Base-by-base conservation (phyloP, 2,329 filamentous ascomycete genomes). In the Aspergillus udagawae region DNA sequence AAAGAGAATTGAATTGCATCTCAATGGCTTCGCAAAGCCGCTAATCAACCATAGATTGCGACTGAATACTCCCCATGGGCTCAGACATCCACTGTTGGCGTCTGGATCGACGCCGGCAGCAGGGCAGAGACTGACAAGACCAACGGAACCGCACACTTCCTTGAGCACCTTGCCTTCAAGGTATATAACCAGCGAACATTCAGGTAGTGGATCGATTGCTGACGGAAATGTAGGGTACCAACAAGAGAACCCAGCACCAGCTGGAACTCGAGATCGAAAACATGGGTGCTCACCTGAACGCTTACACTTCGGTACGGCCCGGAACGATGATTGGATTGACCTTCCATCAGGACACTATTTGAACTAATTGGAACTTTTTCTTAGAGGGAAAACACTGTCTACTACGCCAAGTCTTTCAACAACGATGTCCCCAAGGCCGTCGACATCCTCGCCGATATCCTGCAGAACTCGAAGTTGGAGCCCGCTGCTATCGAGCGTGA, bases 91-190 rank as follows among this genome's bases (percentile, higher is more conserved):
- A 97, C 93, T 55, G 92, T 97, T 72, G 94, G 94, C 77, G 91
- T 99, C 67, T 99, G 94, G 92, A 99, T 99, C 78, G 95, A 99
- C 81, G 93, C 95, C 77, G 94, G 94, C 76, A 97, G 92, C 79
- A 86, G 94, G 79, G 92, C 94, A 77, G 94, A 99, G 85, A 99
- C 94, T 70, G 88, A 94, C 81, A 92, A 92, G 86, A 97, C 91
- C 75, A 99, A 97, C 83, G 94, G 94, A 80, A 99, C 94, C 71
- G 94, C 94, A 74, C 94, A 99, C 83, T 99, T 99, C 85, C 87
- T 99, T 71, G 94, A 99, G 85, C 94, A 99, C 83, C 86, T 99
- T 78, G 95, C 95, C 71, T 99, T 99, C 88, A 99, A 99, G 91
- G 92, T 96, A 84, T n/a, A 20, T 38, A 38, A 21, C 14, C 14